Evolutionary conservation across 805 yeast species (phyloP).

Genomic region (Zygosaccharomyces rouxii): DNA sequence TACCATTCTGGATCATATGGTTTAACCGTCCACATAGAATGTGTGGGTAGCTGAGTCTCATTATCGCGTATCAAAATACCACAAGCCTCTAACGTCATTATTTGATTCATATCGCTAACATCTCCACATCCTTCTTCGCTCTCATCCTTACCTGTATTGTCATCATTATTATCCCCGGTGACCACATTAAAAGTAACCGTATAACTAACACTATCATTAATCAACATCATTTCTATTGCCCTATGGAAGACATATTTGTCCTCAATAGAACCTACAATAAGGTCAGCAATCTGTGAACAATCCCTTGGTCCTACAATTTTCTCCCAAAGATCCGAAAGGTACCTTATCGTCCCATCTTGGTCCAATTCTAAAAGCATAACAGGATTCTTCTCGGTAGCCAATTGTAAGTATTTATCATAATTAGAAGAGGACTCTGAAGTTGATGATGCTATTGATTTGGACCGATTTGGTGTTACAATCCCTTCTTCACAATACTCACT

Average conservation of each 20-base stretch:
- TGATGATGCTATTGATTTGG: conserved; percentile 11
- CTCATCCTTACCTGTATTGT: conserved; percentile 7
- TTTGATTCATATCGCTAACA: conserved; percentile 41
- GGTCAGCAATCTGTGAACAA: conserved; percentile 48
- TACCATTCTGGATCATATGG: conserved; percentile 43
- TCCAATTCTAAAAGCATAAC: conserved; percentile 82
- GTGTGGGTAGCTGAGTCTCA: conserved; percentile 55
- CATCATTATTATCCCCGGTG: neutral
- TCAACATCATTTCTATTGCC: conserved; percentile 66
- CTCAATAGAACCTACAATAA: conserved; percentile 59
- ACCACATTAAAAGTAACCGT: conserved; percentile 61
- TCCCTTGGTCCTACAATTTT: conserved; percentile 42
- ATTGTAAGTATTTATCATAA: conserved; percentile 48
- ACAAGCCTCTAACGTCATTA: conserved; percentile 83
- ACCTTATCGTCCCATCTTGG: conserved; percentile 70
- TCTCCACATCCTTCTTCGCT: conserved; percentile 4
- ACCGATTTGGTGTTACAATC: conserved; percentile 7
- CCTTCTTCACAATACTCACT: conserved; percentile 5
- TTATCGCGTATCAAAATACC: conserved; percentile 77
- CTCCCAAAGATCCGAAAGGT: conserved; percentile 75
- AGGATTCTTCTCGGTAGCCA: conserved; percentile 66
- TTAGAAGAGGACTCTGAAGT: conserved; percentile 22
- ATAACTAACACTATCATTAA: conserved; percentile 65
- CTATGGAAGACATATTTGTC: conserved; percentile 65
- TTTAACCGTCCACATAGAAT: conserved; percentile 90